Percentiles rank a stretch among this genome's conserved stretches.
Evolutionary conservation across 2,329 filamentous ascomycete genomes (phyloP).

Genomic region (Cercospora sp.): DNA sequence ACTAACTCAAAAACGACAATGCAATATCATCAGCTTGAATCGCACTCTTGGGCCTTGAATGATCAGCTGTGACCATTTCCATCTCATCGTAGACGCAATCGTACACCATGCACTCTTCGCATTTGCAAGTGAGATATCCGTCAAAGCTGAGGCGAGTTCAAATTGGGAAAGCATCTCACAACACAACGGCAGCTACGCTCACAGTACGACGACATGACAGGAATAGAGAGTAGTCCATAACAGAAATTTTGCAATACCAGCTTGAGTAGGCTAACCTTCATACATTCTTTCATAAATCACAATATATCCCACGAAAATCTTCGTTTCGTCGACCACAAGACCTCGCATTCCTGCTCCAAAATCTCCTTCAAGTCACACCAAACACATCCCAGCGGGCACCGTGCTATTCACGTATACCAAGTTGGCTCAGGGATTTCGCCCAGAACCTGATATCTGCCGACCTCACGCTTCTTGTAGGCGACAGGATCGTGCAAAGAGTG

Average conservation of each 20-base stretch:
- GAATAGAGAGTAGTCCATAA: neutral
- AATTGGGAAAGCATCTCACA: neutral
- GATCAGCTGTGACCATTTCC: neutral
- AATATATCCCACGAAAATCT: neutral
- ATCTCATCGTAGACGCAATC: neutral
- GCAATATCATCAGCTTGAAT: neutral
- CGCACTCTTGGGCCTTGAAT: neutral
- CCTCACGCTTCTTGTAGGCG: constrained; percentile 64
- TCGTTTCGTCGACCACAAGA: neutral
- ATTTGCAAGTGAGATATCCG: neutral
- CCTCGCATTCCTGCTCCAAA: neutral
- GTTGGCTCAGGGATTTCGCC: constrained; percentile 33
- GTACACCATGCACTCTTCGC: neutral
- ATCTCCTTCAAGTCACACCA: constrained; percentile 10
- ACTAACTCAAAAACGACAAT: neutral
- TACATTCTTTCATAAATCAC: neutral
- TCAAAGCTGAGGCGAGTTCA: neutral
- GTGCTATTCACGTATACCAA: constrained; percentile 20
- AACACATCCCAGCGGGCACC: constrained; percentile 8
- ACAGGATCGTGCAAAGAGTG: constrained; percentile 68
- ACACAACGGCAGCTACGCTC: neutral
- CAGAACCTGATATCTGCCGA: constrained; percentile 59
- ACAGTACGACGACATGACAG: neutral
- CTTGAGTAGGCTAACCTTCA: neutral
- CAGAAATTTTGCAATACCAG: neutral